Base-by-base conservation (phyloP, 2,329 filamentous ascomycete species). In the Teratosphaeria destructans region DNA sequence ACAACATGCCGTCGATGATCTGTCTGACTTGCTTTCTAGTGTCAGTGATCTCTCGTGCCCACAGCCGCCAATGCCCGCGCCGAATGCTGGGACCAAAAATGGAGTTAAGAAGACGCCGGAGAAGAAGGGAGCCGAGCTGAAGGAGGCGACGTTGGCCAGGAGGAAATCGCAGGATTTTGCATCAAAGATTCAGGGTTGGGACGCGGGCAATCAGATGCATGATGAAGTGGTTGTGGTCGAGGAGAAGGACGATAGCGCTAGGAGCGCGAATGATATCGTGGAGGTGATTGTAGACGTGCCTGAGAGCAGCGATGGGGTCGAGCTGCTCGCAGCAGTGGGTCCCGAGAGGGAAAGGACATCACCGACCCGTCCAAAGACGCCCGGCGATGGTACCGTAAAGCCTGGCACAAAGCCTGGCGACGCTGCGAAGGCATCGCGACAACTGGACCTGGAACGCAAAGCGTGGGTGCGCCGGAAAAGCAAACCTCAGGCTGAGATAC, bases 401-500 rank as follows among this genome's bases (percentile, higher is more conserved):
- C 54, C 57, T 11, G 60, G 56, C 27, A 57, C 62, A 19, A 68
- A 69, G 37, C 60, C 63, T 55, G 62, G 60, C 26, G 34, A 64
- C 49, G 61, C 62, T 35, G 39, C 56, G 12, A 57, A 58, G 5
- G 57, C 61, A 19, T 59, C 63, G n/a, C 61, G 65, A 34, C 68
- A 71, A 56, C 64, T 73, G 5, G 71, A 74, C 61, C 57, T 67
- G 12, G 64, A 68, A 37, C 64, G 67, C 37, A 70, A 72, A 57
- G 71, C 72, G 23, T 74, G 72, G 70, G 66, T 74, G 8, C 65
- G 71, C 39, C 64, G 71, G 56, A 71, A 69, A 60, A 71, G 67
- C 60, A 72, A 70, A 58, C 64, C 68, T 5, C 64, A 67, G 29
- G 75, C 74, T 56, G 73, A 75, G 59, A 67, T 78, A 54, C 72